phyloP scores from a whole-genome alignment of 139 green algal genomes.

The Chara braunii region DNA sequence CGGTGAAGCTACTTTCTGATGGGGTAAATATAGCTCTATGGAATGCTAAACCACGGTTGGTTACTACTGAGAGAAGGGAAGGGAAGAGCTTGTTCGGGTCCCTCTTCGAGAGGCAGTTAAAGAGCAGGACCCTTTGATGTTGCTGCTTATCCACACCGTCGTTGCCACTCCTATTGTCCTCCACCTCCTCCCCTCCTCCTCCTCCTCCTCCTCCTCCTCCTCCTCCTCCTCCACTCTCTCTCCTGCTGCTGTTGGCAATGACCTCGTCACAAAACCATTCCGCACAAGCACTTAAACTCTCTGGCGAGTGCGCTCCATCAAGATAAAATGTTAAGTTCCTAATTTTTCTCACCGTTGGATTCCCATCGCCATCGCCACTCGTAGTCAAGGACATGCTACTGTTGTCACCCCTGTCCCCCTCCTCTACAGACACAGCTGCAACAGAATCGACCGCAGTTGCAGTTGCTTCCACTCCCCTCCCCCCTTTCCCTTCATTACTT shows the following conservation, averaged over 20 bases:
- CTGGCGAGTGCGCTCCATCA: constrained; percentile 90
- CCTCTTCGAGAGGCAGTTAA: constrained; percentile 89
- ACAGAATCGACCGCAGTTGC: no score
- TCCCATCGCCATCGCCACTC: background rate
- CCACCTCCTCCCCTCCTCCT: background rate
- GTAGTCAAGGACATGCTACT: no score
- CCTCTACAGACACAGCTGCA: no score
- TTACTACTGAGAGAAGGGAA: constrained; percentile 45
- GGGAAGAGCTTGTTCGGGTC: constrained; percentile 68
- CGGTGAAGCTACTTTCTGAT: no score
- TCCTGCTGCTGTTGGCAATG: constrained; percentile 6
- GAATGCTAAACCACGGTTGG: background rate
- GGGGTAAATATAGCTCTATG: background rate
- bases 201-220: background rate
- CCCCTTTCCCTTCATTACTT: no score
- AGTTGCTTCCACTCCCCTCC: no score
- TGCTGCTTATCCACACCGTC: background rate
- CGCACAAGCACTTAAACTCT: constrained; percentile 81
- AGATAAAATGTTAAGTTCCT: constrained; percentile 74
- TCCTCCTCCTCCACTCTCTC: constrained; percentile 5
- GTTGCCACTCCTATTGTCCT: background rate
- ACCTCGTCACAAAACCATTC: constrained; percentile 71
- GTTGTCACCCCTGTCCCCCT: no score
- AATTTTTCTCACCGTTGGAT: background rate
- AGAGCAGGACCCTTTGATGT: constrained; percentile 62